These are phyloP conservation scores for Lasiodiplodia sp. DNA, from an alignment of 2,329 filamentous ascomycete species.

Conservation along the genomic window DNA sequence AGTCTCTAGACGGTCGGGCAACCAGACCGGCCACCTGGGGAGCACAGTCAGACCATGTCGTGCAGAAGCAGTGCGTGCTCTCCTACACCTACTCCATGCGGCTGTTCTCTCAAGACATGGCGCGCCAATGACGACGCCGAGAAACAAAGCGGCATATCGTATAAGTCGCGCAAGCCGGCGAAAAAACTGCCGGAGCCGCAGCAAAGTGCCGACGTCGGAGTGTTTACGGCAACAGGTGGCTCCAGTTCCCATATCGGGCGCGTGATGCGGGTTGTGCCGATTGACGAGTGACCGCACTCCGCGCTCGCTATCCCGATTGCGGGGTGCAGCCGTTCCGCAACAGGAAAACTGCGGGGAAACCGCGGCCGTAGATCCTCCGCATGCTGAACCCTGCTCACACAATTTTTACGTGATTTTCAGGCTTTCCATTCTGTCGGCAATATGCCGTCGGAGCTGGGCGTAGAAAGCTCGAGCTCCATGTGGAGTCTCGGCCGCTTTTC, in stretches of 20 bases:
- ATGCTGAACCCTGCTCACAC: neutral
- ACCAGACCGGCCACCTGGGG: too few relatives aligned
- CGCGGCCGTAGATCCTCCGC: conserved; percentile 1
- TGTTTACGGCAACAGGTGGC: neutral
- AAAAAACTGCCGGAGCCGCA: neutral
- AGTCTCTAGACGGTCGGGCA: too few relatives aligned
- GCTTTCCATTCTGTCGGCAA: neutral
- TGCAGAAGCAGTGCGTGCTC: neutral
- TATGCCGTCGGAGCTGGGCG: neutral
- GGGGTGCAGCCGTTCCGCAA: neutral
- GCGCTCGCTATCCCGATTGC: neutral
- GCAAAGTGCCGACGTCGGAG: neutral
- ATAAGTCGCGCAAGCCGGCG: neutral
- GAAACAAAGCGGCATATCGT: neutral
- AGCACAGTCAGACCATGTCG: too few relatives aligned
- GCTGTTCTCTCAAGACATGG: neutral
- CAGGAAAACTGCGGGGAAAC: conserved; percentile 5
- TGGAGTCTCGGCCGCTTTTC: neutral
- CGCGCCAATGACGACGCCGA: neutral
- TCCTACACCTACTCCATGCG: neutral
- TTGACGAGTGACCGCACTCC: conserved; percentile 1
- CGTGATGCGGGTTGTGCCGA: neutral
- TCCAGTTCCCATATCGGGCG: neutral
- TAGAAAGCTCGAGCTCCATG: neutral
- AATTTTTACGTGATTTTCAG: neutral